Evolutionary conservation across 2,329 filamentous ascomycete genomes (phyloP).

Genomic region (Trichoderma atrobrunneum): DNA sequence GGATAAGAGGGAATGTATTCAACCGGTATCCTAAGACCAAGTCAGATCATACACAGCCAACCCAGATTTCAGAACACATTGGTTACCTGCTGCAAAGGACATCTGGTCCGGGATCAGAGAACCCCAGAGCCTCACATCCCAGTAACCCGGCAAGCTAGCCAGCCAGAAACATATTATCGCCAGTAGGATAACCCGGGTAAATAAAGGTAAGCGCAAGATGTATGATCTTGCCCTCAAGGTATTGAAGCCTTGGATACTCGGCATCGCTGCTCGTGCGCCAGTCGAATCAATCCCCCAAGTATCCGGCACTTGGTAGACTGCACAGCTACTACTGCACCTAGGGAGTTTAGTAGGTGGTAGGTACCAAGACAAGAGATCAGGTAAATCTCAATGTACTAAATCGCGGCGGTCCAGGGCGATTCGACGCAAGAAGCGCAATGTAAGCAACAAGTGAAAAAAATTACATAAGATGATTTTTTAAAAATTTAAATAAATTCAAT

Average conservation of each 20-base stretch:
- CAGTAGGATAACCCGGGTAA: constrained; percentile 69
- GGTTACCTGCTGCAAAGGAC: constrained; percentile 62
- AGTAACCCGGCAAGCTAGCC: constrained; percentile 64
- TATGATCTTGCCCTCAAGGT: constrained; percentile 75
- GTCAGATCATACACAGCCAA: neutral
- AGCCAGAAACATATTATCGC: constrained; percentile 64
- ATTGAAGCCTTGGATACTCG: constrained; percentile 44
- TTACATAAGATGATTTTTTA: neutral
- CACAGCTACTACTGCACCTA: neutral
- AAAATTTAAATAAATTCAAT: neutral
- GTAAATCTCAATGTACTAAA: neutral
- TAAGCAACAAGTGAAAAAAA: neutral
- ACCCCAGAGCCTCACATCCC: constrained; percentile 74
- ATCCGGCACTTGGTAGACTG: constrained; percentile 13
- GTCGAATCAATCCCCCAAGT: constrained; percentile 4
- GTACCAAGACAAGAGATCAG: neutral
- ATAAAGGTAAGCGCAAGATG: constrained; percentile 78
- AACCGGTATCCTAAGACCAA: constrained; percentile 74
- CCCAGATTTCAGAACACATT: neutral
- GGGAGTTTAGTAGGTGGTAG: neutral
- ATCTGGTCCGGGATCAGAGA: constrained; percentile 75
- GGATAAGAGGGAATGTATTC: constrained; percentile 88
- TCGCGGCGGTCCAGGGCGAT: neutral
- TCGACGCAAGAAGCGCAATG: neutral
- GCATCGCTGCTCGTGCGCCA: constrained; percentile 27